A percentile compares a stretch with the other conserved stretches of the same genome.
These are phyloP conservation scores for Leucocoprinus leucothites DNA, from an alignment of 768 basidiomycete genomes.

Conservation along the genomic window DNA sequence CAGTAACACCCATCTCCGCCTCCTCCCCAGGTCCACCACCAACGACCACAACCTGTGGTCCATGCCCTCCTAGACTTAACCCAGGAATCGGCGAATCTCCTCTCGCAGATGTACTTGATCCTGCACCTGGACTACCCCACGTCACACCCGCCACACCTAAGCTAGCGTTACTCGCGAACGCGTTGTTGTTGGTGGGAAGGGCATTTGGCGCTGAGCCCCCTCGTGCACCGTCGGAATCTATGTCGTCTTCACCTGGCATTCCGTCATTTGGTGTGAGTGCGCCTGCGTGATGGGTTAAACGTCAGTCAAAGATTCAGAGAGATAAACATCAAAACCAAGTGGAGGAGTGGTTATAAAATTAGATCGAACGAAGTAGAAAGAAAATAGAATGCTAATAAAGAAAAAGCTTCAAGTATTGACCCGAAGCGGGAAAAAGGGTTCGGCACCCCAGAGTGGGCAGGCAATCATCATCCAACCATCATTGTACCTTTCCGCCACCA, in stretches of 20 bases:
- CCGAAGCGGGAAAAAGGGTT: too few species aligned
- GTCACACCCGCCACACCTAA: background rate
- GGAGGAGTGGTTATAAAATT: background rate
- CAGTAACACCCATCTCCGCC: slow-evolving; percentile 13
- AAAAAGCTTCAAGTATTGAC: too few species aligned
- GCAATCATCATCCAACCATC: too few species aligned
- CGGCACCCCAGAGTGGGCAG: too few species aligned
- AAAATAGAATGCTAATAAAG: too few species aligned
- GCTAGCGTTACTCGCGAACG: background rate
- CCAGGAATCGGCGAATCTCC: slow-evolving; percentile 5
- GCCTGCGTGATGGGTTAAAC: background rate
- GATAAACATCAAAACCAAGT: background rate
- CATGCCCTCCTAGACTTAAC: background rate
- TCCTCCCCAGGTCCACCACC: slow-evolving; percentile 11
- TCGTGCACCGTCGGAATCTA: background rate
- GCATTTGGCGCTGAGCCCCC: background rate
- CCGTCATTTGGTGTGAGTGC: background rate
- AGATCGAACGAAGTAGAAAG: too few species aligned
- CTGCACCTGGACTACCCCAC: slow-evolving; percentile 8
- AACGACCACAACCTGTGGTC: background rate
- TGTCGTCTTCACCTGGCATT: background rate
- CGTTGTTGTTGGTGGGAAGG: background rate
- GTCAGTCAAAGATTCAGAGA: background rate
- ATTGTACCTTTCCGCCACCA: too few species aligned
- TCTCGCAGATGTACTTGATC: slow-evolving; percentile 7